Percentiles rank a stretch among this genome's conserved stretches.
Evolutionary conservation across 2,329 filamentous ascomycete genomes (phyloP).

Genomic region (Xylariaceae sp.): DNA sequence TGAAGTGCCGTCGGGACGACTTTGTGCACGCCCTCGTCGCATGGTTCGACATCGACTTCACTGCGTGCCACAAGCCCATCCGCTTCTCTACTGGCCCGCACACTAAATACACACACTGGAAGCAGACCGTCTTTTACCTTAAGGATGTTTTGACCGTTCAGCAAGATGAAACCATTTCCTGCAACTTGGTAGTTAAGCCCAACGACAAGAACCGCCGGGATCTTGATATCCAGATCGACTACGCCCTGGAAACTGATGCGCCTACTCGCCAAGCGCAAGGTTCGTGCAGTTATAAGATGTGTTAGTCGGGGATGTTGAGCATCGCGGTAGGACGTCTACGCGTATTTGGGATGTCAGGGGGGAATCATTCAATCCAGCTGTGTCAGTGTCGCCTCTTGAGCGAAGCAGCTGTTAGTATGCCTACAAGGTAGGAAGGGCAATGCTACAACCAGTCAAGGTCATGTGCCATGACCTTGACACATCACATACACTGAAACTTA

Average conservation of each 20-base stretch:
- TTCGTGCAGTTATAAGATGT: constrained; percentile 74
- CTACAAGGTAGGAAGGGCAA: constrained; percentile 1
- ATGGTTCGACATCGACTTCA: constrained; percentile 99
- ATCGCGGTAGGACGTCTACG: neutral
- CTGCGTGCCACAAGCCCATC: constrained; percentile 96
- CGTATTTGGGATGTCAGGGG: neutral
- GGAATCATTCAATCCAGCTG: neutral
- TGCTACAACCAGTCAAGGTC: neutral
- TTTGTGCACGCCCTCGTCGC: constrained; percentile 94
- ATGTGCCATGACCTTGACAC: neutral
- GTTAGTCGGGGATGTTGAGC: constrained; percentile 37
- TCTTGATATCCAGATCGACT: constrained; percentile 83
- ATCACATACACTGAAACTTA: neutral
- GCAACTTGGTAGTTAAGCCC: constrained; percentile 73
- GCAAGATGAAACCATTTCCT: constrained; percentile 72
- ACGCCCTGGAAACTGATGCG: constrained; percentile 74
- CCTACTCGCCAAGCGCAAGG: constrained; percentile 63
- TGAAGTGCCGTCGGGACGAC: constrained; percentile 77
- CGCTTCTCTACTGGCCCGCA: constrained; percentile 95
- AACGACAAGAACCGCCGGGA: constrained; percentile 94
- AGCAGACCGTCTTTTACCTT: constrained; percentile 98
- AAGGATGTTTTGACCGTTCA: constrained; percentile 89
- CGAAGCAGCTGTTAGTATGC: neutral
- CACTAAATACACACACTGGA: constrained; percentile 99
- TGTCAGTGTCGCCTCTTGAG: constrained; percentile 1